These are phyloP conservation scores for Yamadazyma blattariae DNA, from an alignment of 1,139 yeast genomes.

Conservation along the genomic window DNA sequence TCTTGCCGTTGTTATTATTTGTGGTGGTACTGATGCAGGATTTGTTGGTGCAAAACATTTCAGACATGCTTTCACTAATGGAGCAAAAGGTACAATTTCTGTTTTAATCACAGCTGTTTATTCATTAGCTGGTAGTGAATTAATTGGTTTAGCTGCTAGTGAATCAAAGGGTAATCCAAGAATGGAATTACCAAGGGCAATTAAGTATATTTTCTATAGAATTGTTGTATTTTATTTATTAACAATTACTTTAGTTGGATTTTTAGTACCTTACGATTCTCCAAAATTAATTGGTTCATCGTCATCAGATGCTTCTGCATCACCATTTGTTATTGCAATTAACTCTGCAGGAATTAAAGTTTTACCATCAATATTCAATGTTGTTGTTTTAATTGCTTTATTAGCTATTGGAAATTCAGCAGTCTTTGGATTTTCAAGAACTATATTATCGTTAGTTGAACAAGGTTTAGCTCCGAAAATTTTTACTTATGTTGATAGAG, in stretches of 20 bases:
- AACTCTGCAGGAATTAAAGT: constrained; percentile 39
- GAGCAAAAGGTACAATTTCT: constrained; percentile 51
- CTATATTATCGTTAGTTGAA: constrained; percentile 38
- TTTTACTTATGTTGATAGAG: constrained; percentile 37
- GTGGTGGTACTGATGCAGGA: constrained; percentile 64
- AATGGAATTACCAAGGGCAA: constrained; percentile 38
- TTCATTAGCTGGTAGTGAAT: constrained; percentile 45
- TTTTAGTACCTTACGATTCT: constrained; percentile 36
- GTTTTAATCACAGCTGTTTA: constrained; percentile 43
- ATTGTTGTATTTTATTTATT: constrained; percentile 40
- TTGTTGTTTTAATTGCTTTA: constrained; percentile 37
- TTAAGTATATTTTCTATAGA: constrained; percentile 44
- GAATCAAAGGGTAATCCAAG: constrained; percentile 39
- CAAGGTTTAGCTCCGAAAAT: constrained; percentile 39
- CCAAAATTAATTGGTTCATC: constrained; percentile 27
- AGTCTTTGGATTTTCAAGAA: constrained; percentile 44
- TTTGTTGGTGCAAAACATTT: constrained; percentile 57
- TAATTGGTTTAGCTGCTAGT: constrained; percentile 40
- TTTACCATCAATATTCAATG: constrained; percentile 43
- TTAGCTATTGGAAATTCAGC: constrained; percentile 47
- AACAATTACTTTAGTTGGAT: constrained; percentile 39
- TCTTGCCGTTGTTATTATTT: constrained; percentile 62
- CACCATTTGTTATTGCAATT: constrained; percentile 46
- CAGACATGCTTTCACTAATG: constrained; percentile 58
- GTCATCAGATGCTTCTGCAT: constrained; percentile 29